Conservation (phyloP, 106 monocot genomes). For the Posidonia australis region DNA sequence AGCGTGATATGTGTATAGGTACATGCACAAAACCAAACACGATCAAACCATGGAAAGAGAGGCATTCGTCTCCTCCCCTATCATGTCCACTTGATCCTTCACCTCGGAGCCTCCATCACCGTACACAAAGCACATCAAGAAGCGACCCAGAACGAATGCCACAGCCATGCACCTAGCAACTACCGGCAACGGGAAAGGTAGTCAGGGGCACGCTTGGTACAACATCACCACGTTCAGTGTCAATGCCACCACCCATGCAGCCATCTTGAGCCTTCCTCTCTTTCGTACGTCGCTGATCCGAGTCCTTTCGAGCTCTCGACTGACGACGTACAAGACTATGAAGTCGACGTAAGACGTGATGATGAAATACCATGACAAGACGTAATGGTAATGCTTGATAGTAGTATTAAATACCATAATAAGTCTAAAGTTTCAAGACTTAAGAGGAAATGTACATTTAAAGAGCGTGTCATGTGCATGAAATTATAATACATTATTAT, state of each 20-base stretch:
- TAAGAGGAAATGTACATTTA: too few species aligned
- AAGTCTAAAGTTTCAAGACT: too few species aligned
- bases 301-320: background rate
- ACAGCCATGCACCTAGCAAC: background rate
- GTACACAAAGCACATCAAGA: background rate
- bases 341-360: background rate
- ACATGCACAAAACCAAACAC: too few species aligned
- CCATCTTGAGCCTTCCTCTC: background rate
- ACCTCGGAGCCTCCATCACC: background rate
- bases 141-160: background rate
- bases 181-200: background rate
- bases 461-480: too few species aligned
- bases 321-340: background rate
- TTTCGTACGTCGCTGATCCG: background rate
- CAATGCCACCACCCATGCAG: background rate
- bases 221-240: background rate
- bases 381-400: too few species aligned
- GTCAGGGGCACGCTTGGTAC: background rate
- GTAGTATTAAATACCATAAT: too few species aligned
- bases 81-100: background rate
- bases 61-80: background rate
- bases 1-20: too few species aligned
- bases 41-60: background rate
- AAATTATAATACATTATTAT: too few species aligned
- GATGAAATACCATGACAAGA: background rate